Evolutionary conservation across 768 basidiomycete species (phyloP).

Genomic region (Lentinula sp.): DNA sequence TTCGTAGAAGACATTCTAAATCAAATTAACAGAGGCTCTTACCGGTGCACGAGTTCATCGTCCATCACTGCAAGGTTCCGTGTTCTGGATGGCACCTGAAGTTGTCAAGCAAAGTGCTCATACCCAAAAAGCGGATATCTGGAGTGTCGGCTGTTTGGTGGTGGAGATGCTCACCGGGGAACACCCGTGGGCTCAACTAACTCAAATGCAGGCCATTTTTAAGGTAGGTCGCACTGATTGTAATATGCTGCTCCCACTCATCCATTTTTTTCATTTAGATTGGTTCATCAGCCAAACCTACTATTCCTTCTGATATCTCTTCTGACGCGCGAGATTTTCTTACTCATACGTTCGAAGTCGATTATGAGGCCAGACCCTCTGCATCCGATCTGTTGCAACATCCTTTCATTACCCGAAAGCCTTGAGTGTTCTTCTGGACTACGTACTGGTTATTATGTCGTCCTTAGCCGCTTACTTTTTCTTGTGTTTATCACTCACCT

Average conservation of each 20-base stretch:
- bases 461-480: background rate
- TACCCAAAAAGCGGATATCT: conserved; percentile 90
- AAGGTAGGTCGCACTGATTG: conserved; percentile 45
- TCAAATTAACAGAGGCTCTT: conserved; percentile 27
- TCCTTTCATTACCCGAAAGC: conserved; percentile 55
- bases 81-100: conserved; percentile 99
- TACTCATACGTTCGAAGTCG: conserved; percentile 76
- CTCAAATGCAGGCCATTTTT: conserved; percentile 99
- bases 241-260: background rate
- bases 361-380: conserved; percentile 75
- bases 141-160: conserved; percentile 92
- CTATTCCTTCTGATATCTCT: conserved; percentile 89
- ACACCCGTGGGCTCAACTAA: conserved; percentile 92
- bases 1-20: background rate
- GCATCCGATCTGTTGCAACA: conserved; percentile 73
- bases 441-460: background rate
- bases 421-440: background rate
- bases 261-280: conserved; percentile 46
- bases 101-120: conserved; percentile 95
- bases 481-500: background rate
- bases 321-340: conserved; percentile 85
- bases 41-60: conserved; percentile 72
- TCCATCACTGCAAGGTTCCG: conserved; percentile 93
- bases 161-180: conserved; percentile 97
- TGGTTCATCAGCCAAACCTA: conserved; percentile 82